Conservation (phyloP, 164 flowering plant species). For the Tetracentron sinense region DNA sequence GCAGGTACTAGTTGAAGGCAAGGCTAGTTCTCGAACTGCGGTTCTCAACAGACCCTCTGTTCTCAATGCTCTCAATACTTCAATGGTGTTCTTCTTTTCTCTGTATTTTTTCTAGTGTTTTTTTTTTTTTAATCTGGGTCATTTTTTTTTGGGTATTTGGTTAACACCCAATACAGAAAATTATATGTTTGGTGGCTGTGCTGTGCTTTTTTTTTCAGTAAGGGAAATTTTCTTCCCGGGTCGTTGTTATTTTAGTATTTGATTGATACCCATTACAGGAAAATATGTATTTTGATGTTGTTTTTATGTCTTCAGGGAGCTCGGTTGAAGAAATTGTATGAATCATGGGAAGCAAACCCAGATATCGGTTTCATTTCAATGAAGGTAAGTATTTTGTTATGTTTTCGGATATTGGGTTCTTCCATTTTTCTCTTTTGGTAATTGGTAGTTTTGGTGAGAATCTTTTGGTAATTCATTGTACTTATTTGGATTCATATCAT, state of each 20-base stretch:
- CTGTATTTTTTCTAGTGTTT: too few relatives aligned
- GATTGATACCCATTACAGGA: not conserved
- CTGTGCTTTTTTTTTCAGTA: not conserved
- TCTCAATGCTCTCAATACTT: slow-evolving; percentile 69
- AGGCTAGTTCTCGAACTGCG: slow-evolving; percentile 68
- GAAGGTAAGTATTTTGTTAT: slow-evolving; percentile 38
- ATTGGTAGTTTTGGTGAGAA: too few relatives aligned
- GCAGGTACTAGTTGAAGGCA: slow-evolving; percentile 85
- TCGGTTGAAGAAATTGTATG: slow-evolving; percentile 68
- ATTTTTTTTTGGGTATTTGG: not conserved
- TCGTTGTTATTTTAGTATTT: not conserved
- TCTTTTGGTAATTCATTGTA: too few relatives aligned
- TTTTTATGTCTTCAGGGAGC: slow-evolving; percentile 40
- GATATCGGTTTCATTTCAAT: slow-evolving; percentile 73
- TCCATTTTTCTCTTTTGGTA: too few relatives aligned
- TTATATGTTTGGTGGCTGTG: not conserved
- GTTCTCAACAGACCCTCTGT: slow-evolving; percentile 71
- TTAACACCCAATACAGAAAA: not conserved
- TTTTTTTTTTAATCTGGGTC: not conserved
- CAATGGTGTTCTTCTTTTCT: slow-evolving; percentile 49
- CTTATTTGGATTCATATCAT: not conserved
- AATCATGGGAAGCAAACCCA: slow-evolving; percentile 89
- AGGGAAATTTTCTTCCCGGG: not conserved
- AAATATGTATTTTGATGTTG: not conserved
- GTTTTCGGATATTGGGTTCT: not conserved